These are phyloP conservation scores for Chloris gayana DNA, from an alignment of 176 grass and related monocot genomes.

Conservation along the genomic window DNA sequence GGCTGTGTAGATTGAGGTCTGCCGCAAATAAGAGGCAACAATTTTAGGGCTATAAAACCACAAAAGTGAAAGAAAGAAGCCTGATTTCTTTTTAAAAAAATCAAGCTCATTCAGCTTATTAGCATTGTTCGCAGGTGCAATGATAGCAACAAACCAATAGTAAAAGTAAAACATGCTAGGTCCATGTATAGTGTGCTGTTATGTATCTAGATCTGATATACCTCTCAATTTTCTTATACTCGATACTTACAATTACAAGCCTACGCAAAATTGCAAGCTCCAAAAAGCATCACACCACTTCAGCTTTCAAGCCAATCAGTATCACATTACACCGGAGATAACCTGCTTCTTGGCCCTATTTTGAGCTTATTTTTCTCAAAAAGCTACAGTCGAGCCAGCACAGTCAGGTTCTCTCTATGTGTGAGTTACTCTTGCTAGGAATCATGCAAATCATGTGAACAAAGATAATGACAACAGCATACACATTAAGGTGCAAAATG, in stretches of 20 bases:
- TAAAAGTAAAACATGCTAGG: slow-evolving; percentile 35
- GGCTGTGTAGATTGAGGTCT: slow-evolving; percentile 79
- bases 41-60: slow-evolving; percentile 9
- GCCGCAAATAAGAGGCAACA: slow-evolving; percentile 33
- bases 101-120: not conserved
- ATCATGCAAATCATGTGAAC: not conserved
- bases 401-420: not conserved
- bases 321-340: not conserved
- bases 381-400: too few relatives aligned
- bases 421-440: not conserved
- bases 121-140: not conserved
- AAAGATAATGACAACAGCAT: not conserved
- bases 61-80: slow-evolving; percentile 3
- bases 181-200: not conserved
- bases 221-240: not conserved
- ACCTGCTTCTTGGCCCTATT: not conserved
- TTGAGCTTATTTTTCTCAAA: slow-evolving; percentile 23
- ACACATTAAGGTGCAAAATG: not conserved
- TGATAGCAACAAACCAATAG: slow-evolving; percentile 10
- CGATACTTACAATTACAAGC: not conserved
- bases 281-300: not conserved
- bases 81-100: slow-evolving; percentile 30
- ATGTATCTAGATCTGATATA: not conserved
- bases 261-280: slow-evolving; percentile 16
- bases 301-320: not conserved